Evolutionary conservation across 495 filamentous ascomycete species (phyloP), one percentile per base, ranked within the genome.

Genomic region (Parmelia sp.): DNA sequence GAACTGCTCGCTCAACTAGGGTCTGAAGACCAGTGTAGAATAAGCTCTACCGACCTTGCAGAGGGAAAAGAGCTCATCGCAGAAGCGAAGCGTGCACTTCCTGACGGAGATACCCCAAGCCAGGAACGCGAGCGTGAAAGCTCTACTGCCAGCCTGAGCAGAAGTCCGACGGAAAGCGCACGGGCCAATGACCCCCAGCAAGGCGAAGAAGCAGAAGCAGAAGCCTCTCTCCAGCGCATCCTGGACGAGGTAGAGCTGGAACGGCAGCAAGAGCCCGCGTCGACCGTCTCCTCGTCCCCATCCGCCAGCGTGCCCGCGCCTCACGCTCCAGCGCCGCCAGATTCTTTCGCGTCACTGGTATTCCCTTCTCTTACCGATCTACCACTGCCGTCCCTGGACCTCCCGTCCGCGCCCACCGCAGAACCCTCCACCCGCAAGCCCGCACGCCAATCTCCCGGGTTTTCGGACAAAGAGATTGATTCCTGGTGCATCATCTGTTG

Each of bases 401-500:
- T 68, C 23, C 66, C 66, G n/a, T 65, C 66, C 14, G 51, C 53
- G n/a, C 66, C 66, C 17, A 68, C 51, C 33, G 53, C 57, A 29
- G 27, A 55, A 17, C 63, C 58, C 17, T 39, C 21, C 75, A 29
- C 59, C 23, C 35, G 55, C 21, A 37, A 53, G 25, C n/a, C 47
- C 27, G 44, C 31, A 23, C 2, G 42, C 12, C 27, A 42, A 47
- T 11, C 55, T 8, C 36, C n/a, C 25, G 64, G 57, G 19, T 61
- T 57, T 19, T 51, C 68, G 1, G 65, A 69, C 17, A 53, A 60
- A 37, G 65, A 68, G 36, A 79, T 86, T 62, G 83, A 83, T 56
- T 83, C 75, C 29, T 90, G 87, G 87, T 90, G 88, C 70, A 77
- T 82, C 19, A 88, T 89, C 55, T 90, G 88, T 68, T 83, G 83